Conservation (phyloP, 2,329 filamentous ascomycete genomes). For the Alternaria metachromatica region DNA sequence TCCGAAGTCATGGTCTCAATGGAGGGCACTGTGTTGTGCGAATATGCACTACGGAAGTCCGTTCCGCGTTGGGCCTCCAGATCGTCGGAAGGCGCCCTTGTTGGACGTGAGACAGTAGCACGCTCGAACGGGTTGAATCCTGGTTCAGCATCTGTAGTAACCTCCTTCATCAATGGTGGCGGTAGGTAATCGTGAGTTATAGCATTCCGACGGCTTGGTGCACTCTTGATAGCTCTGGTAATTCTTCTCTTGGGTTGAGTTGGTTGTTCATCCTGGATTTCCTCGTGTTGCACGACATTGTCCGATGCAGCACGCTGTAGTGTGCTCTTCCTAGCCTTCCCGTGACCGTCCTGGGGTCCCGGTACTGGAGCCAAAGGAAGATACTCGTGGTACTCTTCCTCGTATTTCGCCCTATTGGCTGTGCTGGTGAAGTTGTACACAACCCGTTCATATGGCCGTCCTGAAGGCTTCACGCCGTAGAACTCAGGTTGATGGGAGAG, state of each 20-base stretch:
- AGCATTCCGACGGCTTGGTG: not conserved
- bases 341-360: not conserved
- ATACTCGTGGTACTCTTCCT: conserved; percentile 4
- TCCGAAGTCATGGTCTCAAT: conserved; percentile 26
- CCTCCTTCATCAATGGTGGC: not conserved
- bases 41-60: conserved; percentile 15
- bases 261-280: not conserved
- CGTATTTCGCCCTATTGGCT: conserved; percentile 1
- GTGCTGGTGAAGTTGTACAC: conserved; percentile 6
- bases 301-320: not conserved
- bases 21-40: conserved; percentile 3
- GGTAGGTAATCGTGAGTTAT: not conserved
- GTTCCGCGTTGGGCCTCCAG: conserved; percentile 1
- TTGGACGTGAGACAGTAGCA: not conserved
- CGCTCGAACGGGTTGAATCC: conserved; percentile 12
- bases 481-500: conserved; percentile 23
- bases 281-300: not conserved
- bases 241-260: not conserved
- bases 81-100: not conserved
- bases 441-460: not conserved
- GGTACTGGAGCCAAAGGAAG: not conserved
- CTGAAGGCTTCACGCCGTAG: not conserved
- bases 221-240: not conserved
- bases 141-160: not conserved
- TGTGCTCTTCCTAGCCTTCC: not conserved